Percentiles rank a stretch among this genome's conserved stretches.
phyloP scores from a whole-genome alignment of 805 yeast genomes.

The Saturnispora saitoi region DNA sequence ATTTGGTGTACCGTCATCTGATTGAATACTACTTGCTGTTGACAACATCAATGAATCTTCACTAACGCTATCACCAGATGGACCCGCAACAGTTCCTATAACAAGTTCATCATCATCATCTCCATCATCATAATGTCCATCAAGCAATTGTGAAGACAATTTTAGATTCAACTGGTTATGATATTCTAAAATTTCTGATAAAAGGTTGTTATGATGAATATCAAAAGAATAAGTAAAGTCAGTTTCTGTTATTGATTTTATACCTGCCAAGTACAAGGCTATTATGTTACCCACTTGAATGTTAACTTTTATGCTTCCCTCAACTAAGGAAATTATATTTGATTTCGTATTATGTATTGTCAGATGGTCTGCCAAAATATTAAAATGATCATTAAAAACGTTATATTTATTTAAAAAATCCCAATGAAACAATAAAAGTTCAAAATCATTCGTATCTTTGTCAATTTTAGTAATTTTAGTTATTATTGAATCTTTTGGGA shows the following conservation, averaged over 20 bases:
- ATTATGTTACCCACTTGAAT: constrained; percentile 1
- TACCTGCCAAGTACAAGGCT: constrained; percentile 1
- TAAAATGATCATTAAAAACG: not conserved
- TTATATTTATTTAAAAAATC: not conserved
- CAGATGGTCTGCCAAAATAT: not conserved
- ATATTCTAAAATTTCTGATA: not conserved
- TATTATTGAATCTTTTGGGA: constrained; percentile 5
- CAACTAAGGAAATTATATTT: no score
- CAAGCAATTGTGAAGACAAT: not conserved
- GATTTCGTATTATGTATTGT: not conserved
- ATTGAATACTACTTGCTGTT: not conserved
- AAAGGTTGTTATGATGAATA: not conserved
- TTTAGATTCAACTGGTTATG: not conserved
- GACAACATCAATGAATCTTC: not conserved
- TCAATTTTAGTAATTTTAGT: constrained; percentile 7
- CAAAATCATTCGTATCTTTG: constrained; percentile 11
- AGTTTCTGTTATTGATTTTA: not conserved
- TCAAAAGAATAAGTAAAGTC: constrained; percentile 1
- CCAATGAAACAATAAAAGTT: not conserved
- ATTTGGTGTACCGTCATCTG: not conserved
- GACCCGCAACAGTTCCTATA: no score
- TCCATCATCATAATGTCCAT: not conserved
- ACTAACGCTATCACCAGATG: not conserved
- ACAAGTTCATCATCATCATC: not conserved
- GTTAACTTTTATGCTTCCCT: not conserved